phyloP scores from a whole-genome alignment of 2,329 filamentous ascomycete species.

The Hymenoscyphus linearis region DNA sequence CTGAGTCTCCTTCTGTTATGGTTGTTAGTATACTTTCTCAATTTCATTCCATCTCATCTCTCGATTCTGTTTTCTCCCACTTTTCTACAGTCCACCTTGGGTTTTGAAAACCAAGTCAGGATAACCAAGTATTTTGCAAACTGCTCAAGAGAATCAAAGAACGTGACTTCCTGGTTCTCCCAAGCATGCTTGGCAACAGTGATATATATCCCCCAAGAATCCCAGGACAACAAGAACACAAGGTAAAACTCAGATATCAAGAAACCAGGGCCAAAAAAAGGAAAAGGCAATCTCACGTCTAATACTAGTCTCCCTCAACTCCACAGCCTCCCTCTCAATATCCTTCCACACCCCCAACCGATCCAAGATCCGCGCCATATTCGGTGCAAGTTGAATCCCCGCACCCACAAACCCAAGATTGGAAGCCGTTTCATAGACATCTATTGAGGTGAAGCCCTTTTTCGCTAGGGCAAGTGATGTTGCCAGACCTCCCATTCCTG shows the following conservation, averaged over 20 bases:
- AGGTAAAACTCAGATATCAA: conserved; percentile 4
- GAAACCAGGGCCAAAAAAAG: not conserved
- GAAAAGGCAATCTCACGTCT: conserved; percentile 43
- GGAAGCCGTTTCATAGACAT: conserved; percentile 68
- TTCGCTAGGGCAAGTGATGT: conserved; percentile 68
- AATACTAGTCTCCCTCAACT: conserved; percentile 67
- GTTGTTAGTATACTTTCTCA: not conserved
- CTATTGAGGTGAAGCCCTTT: conserved; percentile 67
- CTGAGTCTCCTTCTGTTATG: conserved; percentile 54
- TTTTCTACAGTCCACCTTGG: not conserved
- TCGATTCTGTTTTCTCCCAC: not conserved
- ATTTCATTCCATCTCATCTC: not conserved
- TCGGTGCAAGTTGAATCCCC: conserved; percentile 79
- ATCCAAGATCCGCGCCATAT: conserved; percentile 73
- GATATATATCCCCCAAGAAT: not conserved
- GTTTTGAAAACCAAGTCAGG: not conserved
- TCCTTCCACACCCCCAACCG: conserved; percentile 65
- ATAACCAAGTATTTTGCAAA: too few species aligned
- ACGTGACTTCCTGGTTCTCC: too few species aligned
- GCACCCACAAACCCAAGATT: conserved; percentile 77
- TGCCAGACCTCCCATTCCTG: conserved; percentile 75
- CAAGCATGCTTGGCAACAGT: too few species aligned
- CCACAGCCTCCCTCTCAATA: conserved; percentile 66
- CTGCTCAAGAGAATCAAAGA: too few species aligned
- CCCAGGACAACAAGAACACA: not conserved